Conservation (phyloP, 495 filamentous ascomycete genomes). For the Tetracladium setigerum region DNA sequence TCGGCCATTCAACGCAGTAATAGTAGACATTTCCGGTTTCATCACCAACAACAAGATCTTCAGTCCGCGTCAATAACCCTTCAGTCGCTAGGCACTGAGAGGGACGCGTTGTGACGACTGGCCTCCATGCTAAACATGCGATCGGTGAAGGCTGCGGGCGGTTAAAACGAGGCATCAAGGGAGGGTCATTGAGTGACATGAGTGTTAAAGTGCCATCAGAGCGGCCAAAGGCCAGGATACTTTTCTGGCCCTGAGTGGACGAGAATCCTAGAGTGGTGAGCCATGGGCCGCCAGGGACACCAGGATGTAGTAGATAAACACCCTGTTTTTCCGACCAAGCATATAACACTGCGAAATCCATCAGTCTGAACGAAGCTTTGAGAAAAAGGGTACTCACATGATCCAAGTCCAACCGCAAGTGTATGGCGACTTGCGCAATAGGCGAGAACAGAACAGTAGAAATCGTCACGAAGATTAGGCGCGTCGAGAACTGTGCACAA, state of each 20-base stretch:
- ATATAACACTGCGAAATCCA: slow-evolving; percentile 48
- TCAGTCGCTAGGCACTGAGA: slow-evolving; percentile 28
- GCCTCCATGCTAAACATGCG: slow-evolving; percentile 68
- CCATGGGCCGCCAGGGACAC: slow-evolving; percentile 31
- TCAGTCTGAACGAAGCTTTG: slow-evolving; percentile 22
- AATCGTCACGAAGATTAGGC: slow-evolving; percentile 83
- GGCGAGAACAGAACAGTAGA: slow-evolving; percentile 86
- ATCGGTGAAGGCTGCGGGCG: slow-evolving; percentile 60
- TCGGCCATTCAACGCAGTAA: slow-evolving; percentile 85
- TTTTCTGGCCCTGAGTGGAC: slow-evolving; percentile 63
- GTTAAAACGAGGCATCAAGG: slow-evolving; percentile 57
- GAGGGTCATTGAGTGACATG: slow-evolving; percentile 40
- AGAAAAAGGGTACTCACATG: not conserved
- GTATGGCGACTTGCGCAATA: slow-evolving; percentile 67
- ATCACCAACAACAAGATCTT: slow-evolving; percentile 85
- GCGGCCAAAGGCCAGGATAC: slow-evolving; percentile 80
- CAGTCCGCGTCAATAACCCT: slow-evolving; percentile 42
- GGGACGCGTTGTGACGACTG: slow-evolving; percentile 34
- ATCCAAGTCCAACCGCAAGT: slow-evolving; percentile 74
- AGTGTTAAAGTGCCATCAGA: slow-evolving; percentile 54
- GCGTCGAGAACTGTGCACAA: slow-evolving; percentile 67
- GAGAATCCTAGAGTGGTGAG: slow-evolving; percentile 87
- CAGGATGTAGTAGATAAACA: slow-evolving; percentile 37
- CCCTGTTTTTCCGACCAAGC: slow-evolving; percentile 75
- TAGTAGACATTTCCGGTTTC: slow-evolving; percentile 81